Evolutionary conservation across 2,329 filamentous ascomycete genomes (phyloP), one percentile per base, ranked within the genome.

Genomic region (Alternaria hordeiaustralica): DNA sequence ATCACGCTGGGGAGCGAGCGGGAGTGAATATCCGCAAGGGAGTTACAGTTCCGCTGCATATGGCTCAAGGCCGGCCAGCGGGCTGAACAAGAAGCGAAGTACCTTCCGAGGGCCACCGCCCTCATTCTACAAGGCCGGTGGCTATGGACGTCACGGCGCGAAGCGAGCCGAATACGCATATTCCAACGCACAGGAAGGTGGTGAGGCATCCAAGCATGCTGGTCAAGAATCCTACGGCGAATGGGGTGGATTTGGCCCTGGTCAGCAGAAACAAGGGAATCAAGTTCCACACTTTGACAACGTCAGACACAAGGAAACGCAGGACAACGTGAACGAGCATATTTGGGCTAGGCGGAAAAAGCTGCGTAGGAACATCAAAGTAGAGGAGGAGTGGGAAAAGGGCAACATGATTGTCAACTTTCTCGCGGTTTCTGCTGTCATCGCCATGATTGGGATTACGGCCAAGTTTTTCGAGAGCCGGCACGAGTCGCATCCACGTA

Each of bases 41-140:
- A 84, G 82, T 41, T 84, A 86, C 70, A 84, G 83, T 36, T 85
- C 84, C 1, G 83, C 91, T n/a, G 71, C 74, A 15, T 80, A 89
- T 0, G 93, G 93, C 55, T 89, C 90, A 1, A 88, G 96, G 0
- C 89, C 94, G 0, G 89, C 96, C 0, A 93, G 89, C 1, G 96
- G 96, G 0, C 83, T 99, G 30, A 94, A 90, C 77, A 87, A 90
- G 44, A 87, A 95, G 23, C 86, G 93, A 3, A 88, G 89, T 3
- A 86, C 90, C 5, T 97, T 96, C 80, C 88, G 87, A 20, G 95
- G 95, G 0, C 95, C 96, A 4, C 94, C 96, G 55, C 94, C 95
- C 0, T 92, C 89, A 67, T 98, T 97, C 82, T 97, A 93, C 80
- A 87, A 90, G 18, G 89, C 87, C 65, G 94, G 93, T 5, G 93